Percentiles rank a stretch among this genome's conserved stretches.
Evolutionary conservation across 129 eudicot genomes (phyloP).

Genomic region (Cynara cardunculus): DNA sequence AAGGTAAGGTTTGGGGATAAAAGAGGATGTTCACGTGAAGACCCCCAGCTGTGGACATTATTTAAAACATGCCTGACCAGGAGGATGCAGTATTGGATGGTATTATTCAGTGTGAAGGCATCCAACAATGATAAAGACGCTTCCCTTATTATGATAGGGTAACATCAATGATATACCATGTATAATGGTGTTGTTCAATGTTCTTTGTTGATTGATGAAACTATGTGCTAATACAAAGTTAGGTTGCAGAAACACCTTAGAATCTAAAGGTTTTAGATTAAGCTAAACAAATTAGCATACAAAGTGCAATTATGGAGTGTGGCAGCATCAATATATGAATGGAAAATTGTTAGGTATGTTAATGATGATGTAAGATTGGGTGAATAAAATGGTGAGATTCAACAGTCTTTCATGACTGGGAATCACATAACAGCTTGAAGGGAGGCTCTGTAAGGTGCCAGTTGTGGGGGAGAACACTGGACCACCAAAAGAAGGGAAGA

Average conservation of each 20-base stretch:
- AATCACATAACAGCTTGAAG: background rate
- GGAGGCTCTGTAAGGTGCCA: background rate
- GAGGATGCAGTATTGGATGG: background rate
- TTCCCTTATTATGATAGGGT: background rate
- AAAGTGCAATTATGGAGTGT: background rate
- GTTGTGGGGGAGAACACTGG: background rate
- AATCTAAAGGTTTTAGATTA: background rate
- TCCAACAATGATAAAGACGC: background rate
- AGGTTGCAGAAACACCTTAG: background rate
- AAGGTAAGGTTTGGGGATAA: background rate
- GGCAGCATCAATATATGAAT: background rate
- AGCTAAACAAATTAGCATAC: background rate
- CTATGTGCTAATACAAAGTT: background rate
- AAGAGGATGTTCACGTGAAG: background rate
- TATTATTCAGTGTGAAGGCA: background rate
- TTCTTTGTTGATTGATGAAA: background rate
- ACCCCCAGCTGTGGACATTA: background rate
- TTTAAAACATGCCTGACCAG: background rate
- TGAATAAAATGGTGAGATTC: background rate
- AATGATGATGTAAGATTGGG: background rate
- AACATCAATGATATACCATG: background rate
- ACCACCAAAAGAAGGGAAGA: background rate
- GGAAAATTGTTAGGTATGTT: background rate
- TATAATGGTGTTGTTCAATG: background rate
- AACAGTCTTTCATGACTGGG: background rate